Conservation (phyloP, 805 yeast species). For the Metschnikowia colocasiae region DNA sequence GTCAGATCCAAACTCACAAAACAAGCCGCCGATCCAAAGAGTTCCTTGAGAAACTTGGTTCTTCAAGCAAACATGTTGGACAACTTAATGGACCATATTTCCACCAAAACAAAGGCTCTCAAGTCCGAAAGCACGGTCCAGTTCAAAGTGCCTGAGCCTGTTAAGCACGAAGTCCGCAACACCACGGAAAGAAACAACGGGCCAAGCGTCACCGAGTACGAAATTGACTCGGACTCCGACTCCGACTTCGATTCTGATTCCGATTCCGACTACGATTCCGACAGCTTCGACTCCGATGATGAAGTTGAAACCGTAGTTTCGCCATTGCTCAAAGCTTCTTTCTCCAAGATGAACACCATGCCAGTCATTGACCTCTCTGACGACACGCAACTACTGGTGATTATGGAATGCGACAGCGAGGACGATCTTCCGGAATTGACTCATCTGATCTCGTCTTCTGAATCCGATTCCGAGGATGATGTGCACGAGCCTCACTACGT, state of each 20-base stretch:
- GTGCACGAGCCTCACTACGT: constrained; percentile 10
- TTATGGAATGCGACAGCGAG: constrained; percentile 12
- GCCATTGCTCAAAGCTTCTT: not conserved
- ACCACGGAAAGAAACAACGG: constrained; percentile 18
- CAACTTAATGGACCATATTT: constrained; percentile 52
- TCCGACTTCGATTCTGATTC: constrained; percentile 24
- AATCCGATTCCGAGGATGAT: constrained; percentile 17
- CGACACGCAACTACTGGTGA: constrained; percentile 15
- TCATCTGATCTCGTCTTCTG: constrained; percentile 15
- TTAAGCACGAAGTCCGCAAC: constrained; percentile 6
- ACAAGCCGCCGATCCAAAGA: constrained; percentile 58
- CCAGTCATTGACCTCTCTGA: constrained; percentile 14
- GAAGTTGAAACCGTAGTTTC: constrained; percentile 11
- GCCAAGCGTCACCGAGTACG: constrained; percentile 38
- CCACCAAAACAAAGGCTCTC: constrained; percentile 27
- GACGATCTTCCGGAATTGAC: constrained; percentile 17
- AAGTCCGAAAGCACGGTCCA: constrained; percentile 8
- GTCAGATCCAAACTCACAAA: constrained; percentile 61
- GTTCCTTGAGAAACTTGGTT: constrained; percentile 55
- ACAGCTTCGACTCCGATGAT: constrained; percentile 27
- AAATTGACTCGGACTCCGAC: constrained; percentile 32
- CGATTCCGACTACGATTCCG: constrained; percentile 24
- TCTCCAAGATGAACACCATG: constrained; percentile 7
- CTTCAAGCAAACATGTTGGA: constrained; percentile 72
- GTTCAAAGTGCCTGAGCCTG: constrained; percentile 17